A percentile compares a stretch with the other conserved stretches of the same genome.
These are phyloP conservation scores for Tetraselmis striata DNA, from an alignment of 139 green algal species.

Conservation along the genomic window DNA sequence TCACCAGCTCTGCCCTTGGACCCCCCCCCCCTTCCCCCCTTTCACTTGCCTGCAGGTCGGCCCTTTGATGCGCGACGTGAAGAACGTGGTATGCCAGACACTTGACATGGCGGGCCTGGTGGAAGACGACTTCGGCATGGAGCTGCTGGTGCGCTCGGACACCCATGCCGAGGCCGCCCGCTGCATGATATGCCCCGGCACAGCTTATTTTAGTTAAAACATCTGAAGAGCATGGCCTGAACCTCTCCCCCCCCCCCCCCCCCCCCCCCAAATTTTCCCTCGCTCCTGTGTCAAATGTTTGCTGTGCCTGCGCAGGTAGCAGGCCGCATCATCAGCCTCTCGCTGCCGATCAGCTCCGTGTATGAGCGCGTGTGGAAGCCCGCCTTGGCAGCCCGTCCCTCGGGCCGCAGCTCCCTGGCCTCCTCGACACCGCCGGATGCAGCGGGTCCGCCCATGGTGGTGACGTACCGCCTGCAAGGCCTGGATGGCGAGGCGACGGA, in stretches of 20 bases:
- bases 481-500: constrained; percentile 66
- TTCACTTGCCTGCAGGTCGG: constrained; percentile 15
- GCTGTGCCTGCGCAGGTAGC: no score
- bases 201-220: no score
- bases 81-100: constrained; percentile 55
- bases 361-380: constrained; percentile 42
- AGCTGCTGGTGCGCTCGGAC: constrained; percentile 49
- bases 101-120: constrained; percentile 56
- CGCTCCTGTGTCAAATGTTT: no score
- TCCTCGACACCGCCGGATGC: not conserved
- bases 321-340: constrained; percentile 42
- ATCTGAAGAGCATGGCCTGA: not conserved
- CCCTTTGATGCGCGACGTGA: constrained; percentile 53
- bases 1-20: no score
- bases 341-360: constrained; percentile 40
- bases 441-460: constrained; percentile 37
- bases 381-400: not conserved
- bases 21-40: no score
- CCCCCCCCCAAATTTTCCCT: not conserved
- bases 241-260: not conserved
- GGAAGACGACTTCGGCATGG: constrained; percentile 67
- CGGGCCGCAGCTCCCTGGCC: not conserved
- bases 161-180: no score
- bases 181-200: no score
- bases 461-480: constrained; percentile 54